Percentiles rank a stretch among this genome's conserved stretches.
These are phyloP conservation scores for Didymella glomerata DNA, from an alignment of 2,329 filamentous ascomycete genomes.

Conservation along the genomic window DNA sequence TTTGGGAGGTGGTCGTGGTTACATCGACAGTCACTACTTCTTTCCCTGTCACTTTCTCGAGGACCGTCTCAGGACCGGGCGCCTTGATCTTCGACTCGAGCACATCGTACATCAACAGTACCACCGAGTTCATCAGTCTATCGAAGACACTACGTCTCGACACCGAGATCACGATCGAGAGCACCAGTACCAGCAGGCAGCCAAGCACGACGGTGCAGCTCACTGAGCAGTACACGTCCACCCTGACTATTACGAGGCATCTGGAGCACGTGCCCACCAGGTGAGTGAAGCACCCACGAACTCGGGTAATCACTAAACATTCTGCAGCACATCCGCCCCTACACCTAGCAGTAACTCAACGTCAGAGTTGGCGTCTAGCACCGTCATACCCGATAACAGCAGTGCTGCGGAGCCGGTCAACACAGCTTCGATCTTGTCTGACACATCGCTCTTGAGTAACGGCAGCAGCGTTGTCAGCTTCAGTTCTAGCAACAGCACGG, in stretches of 20 bases:
- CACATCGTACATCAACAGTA: slow-evolving; percentile 50
- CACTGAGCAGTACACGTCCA: slow-evolving; percentile 1
- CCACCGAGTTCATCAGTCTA: slow-evolving; percentile 51
- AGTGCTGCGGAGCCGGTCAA: not conserved
- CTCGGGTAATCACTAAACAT: not conserved
- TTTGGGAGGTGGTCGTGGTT: slow-evolving; percentile 53
- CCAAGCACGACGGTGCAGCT: not conserved
- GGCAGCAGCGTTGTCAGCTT: not conserved
- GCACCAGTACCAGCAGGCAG: slow-evolving; percentile 31
- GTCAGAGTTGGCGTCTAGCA: not conserved
- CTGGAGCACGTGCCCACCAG: slow-evolving; percentile 1
- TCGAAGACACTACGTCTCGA: slow-evolving; percentile 51
- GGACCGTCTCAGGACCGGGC: slow-evolving; percentile 48
- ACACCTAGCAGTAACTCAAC: not conserved
- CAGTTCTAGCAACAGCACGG: not conserved
- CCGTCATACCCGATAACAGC: not conserved
- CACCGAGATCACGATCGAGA: slow-evolving; percentile 49
- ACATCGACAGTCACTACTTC: slow-evolving; percentile 50
- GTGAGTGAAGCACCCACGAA: not conserved
- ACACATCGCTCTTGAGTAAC: not conserved
- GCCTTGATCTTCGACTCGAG: slow-evolving; percentile 52
- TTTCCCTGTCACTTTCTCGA: slow-evolving; percentile 51
- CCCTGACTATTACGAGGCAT: slow-evolving; percentile 3
- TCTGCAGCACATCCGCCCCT: not conserved
- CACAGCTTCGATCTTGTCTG: not conserved